A percentile compares a stretch with the other conserved stretches of the same genome.
Conservation (phyloP, 192 early-diverging fungal genomes). For the Ambispora gerdemannii region DNA sequence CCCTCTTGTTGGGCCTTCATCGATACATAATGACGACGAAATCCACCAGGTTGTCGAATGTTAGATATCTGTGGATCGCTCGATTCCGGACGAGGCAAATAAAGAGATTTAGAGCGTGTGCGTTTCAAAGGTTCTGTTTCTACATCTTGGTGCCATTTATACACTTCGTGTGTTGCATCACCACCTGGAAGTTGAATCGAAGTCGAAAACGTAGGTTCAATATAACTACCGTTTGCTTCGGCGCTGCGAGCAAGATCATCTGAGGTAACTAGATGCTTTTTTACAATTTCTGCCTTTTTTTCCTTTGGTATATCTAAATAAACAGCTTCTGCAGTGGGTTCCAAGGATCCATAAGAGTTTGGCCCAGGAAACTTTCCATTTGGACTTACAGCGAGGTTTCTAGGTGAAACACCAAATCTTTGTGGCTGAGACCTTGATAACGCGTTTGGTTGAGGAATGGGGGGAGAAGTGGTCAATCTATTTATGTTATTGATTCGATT, state of each 20-base stretch:
- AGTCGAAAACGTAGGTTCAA: conserved; percentile 32
- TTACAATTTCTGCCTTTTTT: conserved; percentile 62
- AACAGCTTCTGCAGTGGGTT: background rate
- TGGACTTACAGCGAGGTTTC: too few species aligned
- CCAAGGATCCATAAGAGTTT: conserved; percentile 7
- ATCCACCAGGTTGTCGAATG: conserved; percentile 78
- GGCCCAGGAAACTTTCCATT: conserved; percentile 1
- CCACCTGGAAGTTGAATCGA: conserved; percentile 56
- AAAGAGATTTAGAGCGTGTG: conserved; percentile 55
- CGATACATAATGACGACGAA: conserved; percentile 82
- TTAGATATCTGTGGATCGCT: conserved; percentile 55
- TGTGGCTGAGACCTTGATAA: too few species aligned
- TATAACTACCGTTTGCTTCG: conserved; percentile 34
- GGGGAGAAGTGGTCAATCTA: too few species aligned
- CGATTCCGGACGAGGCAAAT: conserved; percentile 49
- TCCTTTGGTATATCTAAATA: conserved; percentile 49
- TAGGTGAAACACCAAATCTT: too few species aligned
- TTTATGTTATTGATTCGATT: too few species aligned
- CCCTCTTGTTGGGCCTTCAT: conserved; percentile 67
- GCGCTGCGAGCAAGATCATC: conserved; percentile 39
- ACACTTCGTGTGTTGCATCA: conserved; percentile 83
- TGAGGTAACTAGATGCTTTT: conserved; percentile 66
- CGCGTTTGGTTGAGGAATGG: too few species aligned
- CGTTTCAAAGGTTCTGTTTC: conserved; percentile 45
- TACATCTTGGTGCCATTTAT: conserved; percentile 79